A percentile compares a stretch with the other conserved stretches of the same genome.
Evolutionary conservation across 441 rosid genomes (phyloP).

Genomic region (Mallotus repandus): DNA sequence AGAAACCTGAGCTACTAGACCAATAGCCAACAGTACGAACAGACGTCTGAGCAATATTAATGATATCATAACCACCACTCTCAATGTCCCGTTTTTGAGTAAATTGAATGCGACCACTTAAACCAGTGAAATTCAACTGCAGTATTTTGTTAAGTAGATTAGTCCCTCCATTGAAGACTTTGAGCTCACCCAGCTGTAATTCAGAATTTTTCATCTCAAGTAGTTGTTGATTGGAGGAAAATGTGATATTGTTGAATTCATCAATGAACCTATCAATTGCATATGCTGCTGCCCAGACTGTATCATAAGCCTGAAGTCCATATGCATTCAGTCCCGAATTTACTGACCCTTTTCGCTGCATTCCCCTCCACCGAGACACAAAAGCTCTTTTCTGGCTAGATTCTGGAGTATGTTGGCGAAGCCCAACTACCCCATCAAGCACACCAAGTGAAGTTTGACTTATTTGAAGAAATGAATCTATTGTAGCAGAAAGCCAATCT

Average conservation of each 20-base stretch:
- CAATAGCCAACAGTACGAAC: conserved; percentile 67
- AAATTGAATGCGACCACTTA: conserved; percentile 64
- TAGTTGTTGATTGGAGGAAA: conserved; percentile 45
- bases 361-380: conserved; percentile 43
- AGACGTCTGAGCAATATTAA: conserved; percentile 50
- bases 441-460: conserved; percentile 30
- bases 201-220: conserved; percentile 26
- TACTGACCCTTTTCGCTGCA: conserved; percentile 45
- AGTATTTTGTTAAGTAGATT: conserved; percentile 45
- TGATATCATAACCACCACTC: conserved; percentile 63
- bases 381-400: conserved; percentile 50
- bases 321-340: conserved; percentile 51
- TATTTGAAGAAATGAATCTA: conserved; percentile 56
- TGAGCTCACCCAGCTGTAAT: conserved; percentile 50
- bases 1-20: conserved; percentile 54
- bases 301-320: conserved; percentile 79
- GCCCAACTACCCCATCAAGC: conserved; percentile 64
- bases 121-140: conserved; percentile 70
- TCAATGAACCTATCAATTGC: conserved; percentile 54
- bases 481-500: conserved; percentile 81
- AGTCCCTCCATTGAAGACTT: conserved; percentile 57
- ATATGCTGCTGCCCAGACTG: conserved; percentile 74
- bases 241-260: conserved; percentile 49
- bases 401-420: conserved; percentile 69
- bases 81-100: conserved; percentile 46